Base-by-base conservation (phyloP, 2,329 filamentous ascomycete species). In the Aspergillus jensenii region DNA sequence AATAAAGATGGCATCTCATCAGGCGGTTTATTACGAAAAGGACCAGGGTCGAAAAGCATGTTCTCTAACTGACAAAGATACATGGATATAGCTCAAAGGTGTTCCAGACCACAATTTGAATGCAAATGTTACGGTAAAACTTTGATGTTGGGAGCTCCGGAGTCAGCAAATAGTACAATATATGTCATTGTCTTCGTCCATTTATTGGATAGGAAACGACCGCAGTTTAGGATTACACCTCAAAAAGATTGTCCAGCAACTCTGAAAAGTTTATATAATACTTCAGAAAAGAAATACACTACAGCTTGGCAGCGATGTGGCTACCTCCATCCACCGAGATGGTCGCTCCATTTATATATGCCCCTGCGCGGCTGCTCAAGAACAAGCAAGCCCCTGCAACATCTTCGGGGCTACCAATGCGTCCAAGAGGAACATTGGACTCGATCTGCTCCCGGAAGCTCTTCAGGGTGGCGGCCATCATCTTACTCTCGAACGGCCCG, bases 301-400 rank as follows among this genome's bases (percentile, higher is more conserved):
- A 80, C 58, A 79, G 56, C 65, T 75, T 79, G 21, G 77, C 71
- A 31, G 66, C 67, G 54, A 78, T 65, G 3, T 70, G 69, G 55
- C 72, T 76, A 2, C 85, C 85, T 2, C 86, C 86, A 68, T 90
- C 87, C 41, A 89, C 68, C 9, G 83, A 75, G 61, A 89, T 84
- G 3, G 83, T 84, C 15, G 86, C 85, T 3, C 87, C 87, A 62
- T 88, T 90, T 37, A 88, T 79, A 70, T 82, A 89, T 1, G 83
- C 78, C 4, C 89, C 89, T 1, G 89, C 89, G 55, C 83, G 78
- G 66, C 87, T 89, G 40, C 82, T 80, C 68, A 92, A 72, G 74
- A 88, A 92, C 56, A 92, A 74, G 69, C 88, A 90, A 11, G 88
- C 82, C 0, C 89, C 89, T 0, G 88, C 88, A 4, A 90, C 86